A percentile compares a stretch with the other conserved stretches of the same genome.
These are phyloP conservation scores for Discostella stelligera DNA, from an alignment of 352 stramenopile species.

Conservation along the genomic window DNA sequence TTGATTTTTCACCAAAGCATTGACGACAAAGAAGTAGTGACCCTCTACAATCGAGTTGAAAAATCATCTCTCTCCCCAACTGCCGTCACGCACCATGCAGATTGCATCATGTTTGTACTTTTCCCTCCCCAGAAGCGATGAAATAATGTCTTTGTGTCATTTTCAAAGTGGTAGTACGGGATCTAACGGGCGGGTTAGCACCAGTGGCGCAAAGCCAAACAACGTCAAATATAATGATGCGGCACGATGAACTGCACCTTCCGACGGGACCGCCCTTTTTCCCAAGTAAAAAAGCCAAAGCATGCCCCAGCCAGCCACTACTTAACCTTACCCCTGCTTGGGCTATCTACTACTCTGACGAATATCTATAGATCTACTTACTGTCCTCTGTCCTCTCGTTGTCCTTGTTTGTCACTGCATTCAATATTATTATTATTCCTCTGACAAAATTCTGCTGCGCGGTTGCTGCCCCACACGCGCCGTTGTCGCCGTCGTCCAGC, in stretches of 20 bases:
- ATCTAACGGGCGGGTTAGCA: constrained; percentile 20
- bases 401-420: constrained; percentile 67
- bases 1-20: constrained; percentile 27
- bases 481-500: too few species aligned
- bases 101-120: neutral
- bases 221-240: constrained; percentile 39
- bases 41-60: constrained; percentile 29
- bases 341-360: constrained; percentile 6
- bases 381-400: constrained; percentile 7
- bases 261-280: too few species aligned
- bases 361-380: neutral
- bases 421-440: constrained; percentile 85
- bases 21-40: constrained; percentile 69
- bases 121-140: constrained; percentile 6
- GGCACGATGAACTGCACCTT: constrained; percentile 30
- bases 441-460: constrained; percentile 91
- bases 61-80: constrained; percentile 43
- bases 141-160: too few species aligned
- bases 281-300: too few species aligned
- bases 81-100: constrained; percentile 22
- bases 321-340: constrained; percentile 33
- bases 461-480: constrained; percentile 67
- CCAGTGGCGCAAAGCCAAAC: constrained; percentile 22
- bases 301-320: too few species aligned
- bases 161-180: constrained; percentile 36